phyloP scores from a whole-genome alignment of 352 stramenopile species.

The Globisporangium solare region DNA sequence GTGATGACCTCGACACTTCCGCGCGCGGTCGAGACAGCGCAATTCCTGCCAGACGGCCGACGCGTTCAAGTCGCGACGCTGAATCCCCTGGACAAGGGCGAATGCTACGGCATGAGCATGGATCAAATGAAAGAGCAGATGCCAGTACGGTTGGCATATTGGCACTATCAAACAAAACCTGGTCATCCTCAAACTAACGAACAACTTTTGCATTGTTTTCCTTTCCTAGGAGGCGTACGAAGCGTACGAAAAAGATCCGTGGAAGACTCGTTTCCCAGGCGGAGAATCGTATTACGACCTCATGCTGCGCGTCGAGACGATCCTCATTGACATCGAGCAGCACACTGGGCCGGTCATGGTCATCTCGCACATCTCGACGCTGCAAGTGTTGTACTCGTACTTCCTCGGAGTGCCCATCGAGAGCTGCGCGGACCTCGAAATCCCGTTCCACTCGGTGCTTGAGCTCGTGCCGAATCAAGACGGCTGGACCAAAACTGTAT shows the following conservation, averaged over 20 bases:
- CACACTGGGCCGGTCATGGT: constrained; percentile 81
- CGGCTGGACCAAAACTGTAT: constrained; percentile 81
- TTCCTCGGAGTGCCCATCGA: constrained; percentile 80
- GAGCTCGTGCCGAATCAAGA: constrained; percentile 79
- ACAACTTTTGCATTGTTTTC: neutral
- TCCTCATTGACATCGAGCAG: constrained; percentile 92
- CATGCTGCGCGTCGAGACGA: constrained; percentile 88
- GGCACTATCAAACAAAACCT: neutral
- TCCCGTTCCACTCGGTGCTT: constrained; percentile 81
- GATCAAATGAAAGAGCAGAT: constrained; percentile 75
- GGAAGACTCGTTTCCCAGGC: constrained; percentile 79
- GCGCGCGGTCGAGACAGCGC: constrained; percentile 70
- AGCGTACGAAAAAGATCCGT: constrained; percentile 64
- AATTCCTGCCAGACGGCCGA: constrained; percentile 41
- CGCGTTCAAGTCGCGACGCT: constrained; percentile 74
- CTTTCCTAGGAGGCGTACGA: constrained; percentile 56
- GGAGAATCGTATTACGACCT: constrained; percentile 94
- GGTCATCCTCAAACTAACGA: neutral
- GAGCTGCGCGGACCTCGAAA: constrained; percentile 70
- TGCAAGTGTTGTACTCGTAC: constrained; percentile 87
- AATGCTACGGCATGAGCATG: constrained; percentile 85
- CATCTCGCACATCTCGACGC: constrained; percentile 82
- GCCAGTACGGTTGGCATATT: constrained; percentile 23
- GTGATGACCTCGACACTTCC: constrained; percentile 78
- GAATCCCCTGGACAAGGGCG: constrained; percentile 82